A percentile compares a stretch with the other conserved stretches of the same genome.
Evolutionary conservation across 2,329 filamentous ascomycete species (phyloP).

Genomic region (Cladosporium sp.): DNA sequence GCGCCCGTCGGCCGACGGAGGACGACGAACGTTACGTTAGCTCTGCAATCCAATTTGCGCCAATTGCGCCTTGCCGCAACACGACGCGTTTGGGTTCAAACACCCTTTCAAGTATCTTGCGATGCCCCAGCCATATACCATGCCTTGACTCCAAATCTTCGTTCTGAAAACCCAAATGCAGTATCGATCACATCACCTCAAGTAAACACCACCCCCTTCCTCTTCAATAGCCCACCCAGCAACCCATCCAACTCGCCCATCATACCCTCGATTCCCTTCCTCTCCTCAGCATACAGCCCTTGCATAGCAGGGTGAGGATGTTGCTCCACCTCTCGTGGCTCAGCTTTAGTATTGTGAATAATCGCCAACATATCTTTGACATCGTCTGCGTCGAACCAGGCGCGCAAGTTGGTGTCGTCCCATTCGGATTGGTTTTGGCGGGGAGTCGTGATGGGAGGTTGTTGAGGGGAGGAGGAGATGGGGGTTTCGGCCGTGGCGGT

Average conservation of each 20-base stretch:
- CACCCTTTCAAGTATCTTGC: too few relatives aligned
- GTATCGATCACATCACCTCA: too few relatives aligned
- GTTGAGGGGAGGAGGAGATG: conserved; percentile 1
- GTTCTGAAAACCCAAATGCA: too few relatives aligned
- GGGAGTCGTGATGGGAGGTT: neutral
- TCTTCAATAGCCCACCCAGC: conserved; percentile 22
- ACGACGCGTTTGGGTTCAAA: too few relatives aligned
- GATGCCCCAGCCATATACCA: too few relatives aligned
- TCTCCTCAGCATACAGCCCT: conserved; percentile 80
- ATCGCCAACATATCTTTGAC: conserved; percentile 86
- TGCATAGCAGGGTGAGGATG: conserved; percentile 82
- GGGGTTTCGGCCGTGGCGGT: conserved; percentile 7
- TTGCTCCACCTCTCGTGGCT: conserved; percentile 59
- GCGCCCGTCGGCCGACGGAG: too few relatives aligned
- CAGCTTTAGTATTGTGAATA: conserved; percentile 79
- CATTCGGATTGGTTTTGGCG: conserved; percentile 49
- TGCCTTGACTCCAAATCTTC: too few relatives aligned
- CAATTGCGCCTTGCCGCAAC: too few relatives aligned
- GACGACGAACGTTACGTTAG: too few relatives aligned
- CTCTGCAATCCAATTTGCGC: too few relatives aligned
- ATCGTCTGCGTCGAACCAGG: conserved; percentile 80
- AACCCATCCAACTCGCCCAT: conserved; percentile 73
- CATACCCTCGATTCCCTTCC: conserved; percentile 79
- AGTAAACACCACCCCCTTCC: conserved; percentile 8
- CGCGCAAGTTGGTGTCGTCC: conserved; percentile 80